Base-by-base conservation (phyloP, 2,329 filamentous ascomycete species). In the Samsoniella hepiali region DNA sequence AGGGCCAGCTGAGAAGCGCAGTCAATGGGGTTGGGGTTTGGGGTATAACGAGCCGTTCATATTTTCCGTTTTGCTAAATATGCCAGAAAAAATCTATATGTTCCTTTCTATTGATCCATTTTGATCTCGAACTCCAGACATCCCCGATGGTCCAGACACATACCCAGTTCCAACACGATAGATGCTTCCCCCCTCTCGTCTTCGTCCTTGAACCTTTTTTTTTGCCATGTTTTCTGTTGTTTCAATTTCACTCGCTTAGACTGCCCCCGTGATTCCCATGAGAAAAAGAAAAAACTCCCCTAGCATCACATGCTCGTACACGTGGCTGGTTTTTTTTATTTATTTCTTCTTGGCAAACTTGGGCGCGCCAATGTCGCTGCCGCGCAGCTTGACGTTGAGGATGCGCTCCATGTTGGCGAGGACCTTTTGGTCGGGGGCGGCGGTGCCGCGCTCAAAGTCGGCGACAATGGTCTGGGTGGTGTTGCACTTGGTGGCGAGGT, bases 331-430 rank as follows among this genome's bases (percentile, higher is more conserved):
- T 42, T 34, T 36, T 54, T 53, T 56, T 32, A 29, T 22, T 81
- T 69, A 78, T 67, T 76, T 76, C 82, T 90, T 91, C 84, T 91
- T 92, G 68, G 87, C 85, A 76, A 95, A 91, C 80, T 89, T 90
- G 71, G 92, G 91, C 76, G 87, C 82, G 67, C 93, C 94, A 75
- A 97, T 95, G 78, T 94, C 91, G 72, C 81, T 82, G 64, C 95
- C 92, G 69, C 93, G 85, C 72, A 97, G 84, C 81, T 96, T 92
- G 72, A 97, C 86, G 72, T 95, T 94, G 75, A 97, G 86, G 67
- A 91, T 87, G 62, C 88, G 84, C 85, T 96, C 92, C 84, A 97
- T 91, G 69, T 83, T 80, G 65, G 78, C 77, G 63, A 96, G 82
- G 62, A 96, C 81, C 82, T 93, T 93, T 79, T 96, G 93, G 79